A percentile compares a stretch with the other conserved stretches of the same genome.
These are phyloP conservation scores for Trichoderma sp. DNA, from an alignment of 2,329 filamentous ascomycete species.

Conservation along the genomic window DNA sequence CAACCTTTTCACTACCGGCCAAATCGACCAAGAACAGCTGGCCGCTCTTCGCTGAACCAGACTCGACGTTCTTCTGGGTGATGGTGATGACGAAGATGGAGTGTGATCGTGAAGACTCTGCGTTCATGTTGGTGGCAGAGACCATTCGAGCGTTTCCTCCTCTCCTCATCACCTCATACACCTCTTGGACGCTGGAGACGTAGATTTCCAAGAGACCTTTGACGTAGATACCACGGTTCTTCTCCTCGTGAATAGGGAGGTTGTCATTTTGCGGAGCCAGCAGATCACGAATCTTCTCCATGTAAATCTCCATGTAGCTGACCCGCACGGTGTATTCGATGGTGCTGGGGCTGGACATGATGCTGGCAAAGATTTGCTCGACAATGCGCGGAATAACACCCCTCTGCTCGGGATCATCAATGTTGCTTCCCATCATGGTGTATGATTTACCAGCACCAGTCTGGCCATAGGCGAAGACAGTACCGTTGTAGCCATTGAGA, in stretches of 20 bases:
- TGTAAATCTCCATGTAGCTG: conserved; percentile 99
- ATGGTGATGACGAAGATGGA: conserved; percentile 98
- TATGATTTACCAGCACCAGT: conserved; percentile 98
- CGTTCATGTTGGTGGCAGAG: conserved; percentile 97
- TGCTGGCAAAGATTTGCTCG: conserved; percentile 95
- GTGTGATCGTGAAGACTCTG: conserved; percentile 95
- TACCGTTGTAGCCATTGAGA: conserved; percentile 98
- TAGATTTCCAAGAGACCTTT: conserved; percentile 94
- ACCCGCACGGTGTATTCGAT: conserved; percentile 99
- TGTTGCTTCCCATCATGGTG: conserved; percentile 81
- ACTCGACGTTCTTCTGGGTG: conserved; percentile 96
- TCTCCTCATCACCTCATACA: conserved; percentile 94
- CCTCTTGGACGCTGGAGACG: conserved; percentile 90
- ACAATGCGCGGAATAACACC: conserved; percentile 97
- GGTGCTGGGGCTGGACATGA: conserved; percentile 83
- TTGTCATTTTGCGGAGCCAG: conserved; percentile 93
- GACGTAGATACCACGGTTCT: conserved; percentile 92
- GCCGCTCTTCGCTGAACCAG: conserved; percentile 91
- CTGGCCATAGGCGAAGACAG: conserved; percentile 97
- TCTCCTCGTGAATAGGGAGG: conserved; percentile 95
- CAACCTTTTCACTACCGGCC: conserved; percentile 96
- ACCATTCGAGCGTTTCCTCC: conserved; percentile 89
- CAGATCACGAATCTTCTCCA: conserved; percentile 96
- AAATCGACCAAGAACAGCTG: conserved; percentile 97
- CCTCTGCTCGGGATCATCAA: conserved; percentile 82